Evolutionary conservation across 2,329 filamentous ascomycete species (phyloP).

Genomic region (Pseudogymnoascus sp.): DNA sequence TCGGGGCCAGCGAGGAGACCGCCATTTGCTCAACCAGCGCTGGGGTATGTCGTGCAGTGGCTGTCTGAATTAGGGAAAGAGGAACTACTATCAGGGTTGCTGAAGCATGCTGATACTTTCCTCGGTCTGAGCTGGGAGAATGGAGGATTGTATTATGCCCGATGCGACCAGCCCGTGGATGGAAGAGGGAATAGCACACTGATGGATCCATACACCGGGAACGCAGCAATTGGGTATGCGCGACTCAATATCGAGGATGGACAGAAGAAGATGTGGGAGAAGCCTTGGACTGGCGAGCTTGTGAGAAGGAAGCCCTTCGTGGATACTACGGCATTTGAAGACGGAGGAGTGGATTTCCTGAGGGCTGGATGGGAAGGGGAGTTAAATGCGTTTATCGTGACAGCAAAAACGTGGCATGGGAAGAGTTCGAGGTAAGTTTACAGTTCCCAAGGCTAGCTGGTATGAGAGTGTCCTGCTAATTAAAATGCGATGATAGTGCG

Average conservation of each 20-base stretch:
- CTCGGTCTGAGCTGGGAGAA: conserved; percentile 28
- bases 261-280: conserved; percentile 30
- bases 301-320: conserved; percentile 13
- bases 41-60: conserved; percentile 28
- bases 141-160: conserved; percentile 30
- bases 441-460: neutral
- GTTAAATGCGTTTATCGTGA: conserved; percentile 6
- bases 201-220: conserved; percentile 31
- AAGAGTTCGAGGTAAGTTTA: neutral
- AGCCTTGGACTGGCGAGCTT: conserved; percentile 22
- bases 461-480: neutral
- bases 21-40: conserved; percentile 14
- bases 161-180: conserved; percentile 22
- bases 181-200: conserved; percentile 21
- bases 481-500: neutral
- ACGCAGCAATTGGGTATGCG: conserved; percentile 30
- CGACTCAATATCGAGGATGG: conserved; percentile 31
- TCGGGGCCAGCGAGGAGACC: neutral
- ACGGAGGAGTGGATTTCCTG: conserved; percentile 7
- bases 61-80: conserved; percentile 28
- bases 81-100: conserved; percentile 17
- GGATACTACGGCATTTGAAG: neutral
- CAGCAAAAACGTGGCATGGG: conserved; percentile 8
- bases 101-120: conserved; percentile 24
- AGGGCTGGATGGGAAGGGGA: conserved; percentile 1